Evolutionary conservation across 306 rosid species (phyloP), one percentile per base, ranked within the genome.

Genomic region (Morella rubra): DNA sequence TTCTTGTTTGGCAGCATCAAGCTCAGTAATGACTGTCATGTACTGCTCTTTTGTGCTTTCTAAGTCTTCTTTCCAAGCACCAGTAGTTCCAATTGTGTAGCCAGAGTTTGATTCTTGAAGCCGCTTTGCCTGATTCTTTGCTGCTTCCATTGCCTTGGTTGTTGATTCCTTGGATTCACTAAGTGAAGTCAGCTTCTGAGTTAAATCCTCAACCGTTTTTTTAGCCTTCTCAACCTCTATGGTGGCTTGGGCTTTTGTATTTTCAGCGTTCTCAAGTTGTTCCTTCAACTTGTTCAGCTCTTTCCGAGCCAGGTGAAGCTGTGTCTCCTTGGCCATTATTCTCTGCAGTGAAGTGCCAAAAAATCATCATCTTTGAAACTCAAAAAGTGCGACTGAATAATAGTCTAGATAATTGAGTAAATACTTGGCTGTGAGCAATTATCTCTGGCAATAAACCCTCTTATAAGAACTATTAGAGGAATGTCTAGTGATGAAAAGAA

Each of bases 251-350:
- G 86, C 83, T 83, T 88, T 92, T 7, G 98, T 92, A 61, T 86
- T 88, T 87, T 92, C 96, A 52, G 99, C 99, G 79, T 88, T 91
- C 84, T 79, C 80, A 69, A 96, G 82, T 79, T 91, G 96, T 47
- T 90, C 97, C 84, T 80, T 89, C 76, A 96, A 76, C 88, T 91
- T 96, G 87, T 89, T 88, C 85, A 96, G 82, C 80, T 92, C 96
- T 81, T 89, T 96, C 74, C 81, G 87, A 32, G 88, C 88, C 78
- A 91, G 80, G 77, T 89, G 99, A 82, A 92, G 91, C 76, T 89
- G 91, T 37, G 97, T 91, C 89, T 92, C 97, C 68, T 92, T 96
- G 54, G 87, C 97, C 85, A 91, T 73, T 45, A 92, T 93, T 82
- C 93, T 90, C 99, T 96, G 85, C 82, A 75, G 44, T 18, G 50